These are phyloP conservation scores for Trametes cinnabarina DNA, from an alignment of 768 basidiomycete species.

Conservation along the genomic window DNA sequence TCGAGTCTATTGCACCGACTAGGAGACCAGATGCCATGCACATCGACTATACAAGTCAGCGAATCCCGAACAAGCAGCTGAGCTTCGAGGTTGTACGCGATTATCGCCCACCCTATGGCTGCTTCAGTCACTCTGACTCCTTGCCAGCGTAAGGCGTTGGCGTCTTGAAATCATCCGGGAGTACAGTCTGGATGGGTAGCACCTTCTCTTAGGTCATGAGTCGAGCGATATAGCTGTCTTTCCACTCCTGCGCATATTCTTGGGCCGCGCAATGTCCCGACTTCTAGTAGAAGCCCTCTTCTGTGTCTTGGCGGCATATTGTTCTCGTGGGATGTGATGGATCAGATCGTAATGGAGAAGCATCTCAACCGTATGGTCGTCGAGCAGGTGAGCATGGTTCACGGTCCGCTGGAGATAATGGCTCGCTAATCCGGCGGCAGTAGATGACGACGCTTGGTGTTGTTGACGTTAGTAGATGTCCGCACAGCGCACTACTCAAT, in stretches of 20 bases:
- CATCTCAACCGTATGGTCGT: slow-evolving; percentile 10
- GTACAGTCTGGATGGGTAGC: too few relatives aligned
- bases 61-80: too few relatives aligned
- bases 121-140: too few relatives aligned
- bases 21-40: too few relatives aligned
- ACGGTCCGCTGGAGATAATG: slow-evolving; percentile 7
- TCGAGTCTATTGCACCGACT: too few relatives aligned
- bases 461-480: background rate
- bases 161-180: too few relatives aligned
- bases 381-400: slow-evolving; percentile 10
- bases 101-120: too few relatives aligned
- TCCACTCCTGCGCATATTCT: background rate
- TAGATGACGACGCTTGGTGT: background rate
- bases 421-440: slow-evolving; percentile 9
- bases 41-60: too few relatives aligned
- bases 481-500: background rate
- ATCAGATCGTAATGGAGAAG: slow-evolving; percentile 7
- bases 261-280: background rate
- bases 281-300: background rate
- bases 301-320: background rate
- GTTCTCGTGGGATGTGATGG: slow-evolving; percentile 6
- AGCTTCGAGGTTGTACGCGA: too few relatives aligned
- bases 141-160: too few relatives aligned
- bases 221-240: background rate
- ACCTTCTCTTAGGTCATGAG: background rate